These are phyloP conservation scores for Calonectria multiphialidica DNA, from an alignment of 2,329 filamentous ascomycete species.

Conservation along the genomic window DNA sequence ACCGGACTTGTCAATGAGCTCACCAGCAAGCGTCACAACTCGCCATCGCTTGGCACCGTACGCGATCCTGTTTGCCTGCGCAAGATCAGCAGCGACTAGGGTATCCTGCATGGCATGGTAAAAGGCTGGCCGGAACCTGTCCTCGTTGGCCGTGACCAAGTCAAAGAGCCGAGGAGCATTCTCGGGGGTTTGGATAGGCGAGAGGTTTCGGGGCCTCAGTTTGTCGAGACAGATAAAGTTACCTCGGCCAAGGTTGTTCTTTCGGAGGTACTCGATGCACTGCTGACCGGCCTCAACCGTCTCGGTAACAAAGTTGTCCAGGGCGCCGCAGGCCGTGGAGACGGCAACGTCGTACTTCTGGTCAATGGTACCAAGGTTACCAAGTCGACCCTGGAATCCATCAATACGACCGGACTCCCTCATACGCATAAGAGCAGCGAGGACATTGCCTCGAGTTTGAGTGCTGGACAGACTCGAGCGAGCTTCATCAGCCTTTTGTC, in stretches of 20 bases:
- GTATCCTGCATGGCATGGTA: conserved; percentile 97
- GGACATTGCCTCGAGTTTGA: conserved; percentile 92
- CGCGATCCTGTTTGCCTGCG: conserved; percentile 97
- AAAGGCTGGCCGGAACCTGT: conserved; percentile 89
- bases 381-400: conserved; percentile 94
- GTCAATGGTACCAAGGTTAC: conserved; percentile 94
- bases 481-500: conserved; percentile 97
- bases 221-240: conserved; percentile 98
- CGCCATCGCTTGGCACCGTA: conserved; percentile 95
- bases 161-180: conserved; percentile 94
- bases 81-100: conserved; percentile 89
- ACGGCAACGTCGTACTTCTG: conserved; percentile 97
- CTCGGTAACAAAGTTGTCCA: conserved; percentile 98
- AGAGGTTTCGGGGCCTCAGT: conserved; percentile 81
- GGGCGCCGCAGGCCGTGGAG: conserved; percentile 90
- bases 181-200: conserved; percentile 87
- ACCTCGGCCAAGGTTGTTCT: conserved; percentile 95
- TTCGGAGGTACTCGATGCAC: conserved; percentile 96
- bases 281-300: conserved; percentile 96
- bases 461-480: conserved; percentile 89
- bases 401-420: conserved; percentile 97
- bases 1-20: conserved; percentile 97
- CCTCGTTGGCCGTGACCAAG: conserved; percentile 88
- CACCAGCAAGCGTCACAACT: conserved; percentile 94
- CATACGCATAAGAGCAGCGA: conserved; percentile 92